A percentile compares a stretch with the other conserved stretches of the same genome.
Conservation (phyloP, 2,329 filamentous ascomycete species). For the Penicillium sp. region DNA sequence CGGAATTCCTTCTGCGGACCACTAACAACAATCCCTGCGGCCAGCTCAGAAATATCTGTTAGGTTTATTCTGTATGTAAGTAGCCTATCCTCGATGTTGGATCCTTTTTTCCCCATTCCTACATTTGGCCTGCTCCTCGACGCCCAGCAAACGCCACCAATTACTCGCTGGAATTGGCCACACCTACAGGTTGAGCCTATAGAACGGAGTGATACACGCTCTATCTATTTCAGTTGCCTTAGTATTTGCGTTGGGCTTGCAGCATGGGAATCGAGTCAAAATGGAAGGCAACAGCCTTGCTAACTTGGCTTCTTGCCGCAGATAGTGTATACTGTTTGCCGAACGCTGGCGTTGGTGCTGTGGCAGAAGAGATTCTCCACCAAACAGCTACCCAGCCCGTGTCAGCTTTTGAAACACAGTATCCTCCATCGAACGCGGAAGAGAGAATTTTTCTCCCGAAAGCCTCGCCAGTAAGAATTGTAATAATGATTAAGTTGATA, state of each 20-base stretch:
- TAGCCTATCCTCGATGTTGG: neutral
- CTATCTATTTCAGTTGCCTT: neutral
- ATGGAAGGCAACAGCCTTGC: conserved; percentile 31
- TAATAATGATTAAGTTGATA: neutral
- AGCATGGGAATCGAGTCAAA: conserved; percentile 8
- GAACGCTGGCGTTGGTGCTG: conserved; percentile 10
- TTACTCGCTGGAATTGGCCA: neutral
- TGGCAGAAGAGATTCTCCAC: conserved; percentile 10
- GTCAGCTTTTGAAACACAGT: conserved; percentile 34
- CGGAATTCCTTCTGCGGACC: conserved; percentile 15
- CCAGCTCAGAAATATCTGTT: neutral
- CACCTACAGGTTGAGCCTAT: neutral
- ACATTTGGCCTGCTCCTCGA: neutral
- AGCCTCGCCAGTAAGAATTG: conserved; percentile 31
- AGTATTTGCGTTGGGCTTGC: neutral
- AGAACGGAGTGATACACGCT: neutral
- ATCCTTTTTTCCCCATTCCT: neutral
- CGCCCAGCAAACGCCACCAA: neutral
- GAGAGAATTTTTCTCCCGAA: conserved; percentile 28
- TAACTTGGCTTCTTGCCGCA: conserved; percentile 37
- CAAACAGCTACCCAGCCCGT: conserved; percentile 15
- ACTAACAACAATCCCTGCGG: conserved; percentile 15
- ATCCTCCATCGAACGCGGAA: conserved; percentile 31
- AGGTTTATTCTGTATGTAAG: neutral
- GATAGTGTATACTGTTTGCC: conserved; percentile 30